A percentile compares a stretch with the other conserved stretches of the same genome.
phyloP scores from a whole-genome alignment of 2,329 filamentous ascomycete species.

The Scleromitrula shiraiana region DNA sequence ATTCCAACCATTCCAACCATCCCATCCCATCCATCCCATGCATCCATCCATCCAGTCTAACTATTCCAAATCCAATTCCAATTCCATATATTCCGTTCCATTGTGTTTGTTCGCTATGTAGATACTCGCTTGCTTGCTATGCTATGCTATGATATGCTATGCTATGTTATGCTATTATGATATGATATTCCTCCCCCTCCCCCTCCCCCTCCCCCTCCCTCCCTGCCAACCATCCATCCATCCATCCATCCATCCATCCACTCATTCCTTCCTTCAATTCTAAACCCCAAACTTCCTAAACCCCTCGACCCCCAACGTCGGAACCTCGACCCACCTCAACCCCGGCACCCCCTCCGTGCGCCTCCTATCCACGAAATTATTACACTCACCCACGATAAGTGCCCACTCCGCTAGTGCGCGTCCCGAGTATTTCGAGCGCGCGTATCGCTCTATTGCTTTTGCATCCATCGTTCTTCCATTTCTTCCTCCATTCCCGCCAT shows the following conservation, averaged over 20 bases:
- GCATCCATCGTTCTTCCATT: too few species aligned
- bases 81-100: too few species aligned
- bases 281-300: constrained; percentile 36
- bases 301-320: constrained; percentile 54
- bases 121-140: too few species aligned
- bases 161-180: too few species aligned
- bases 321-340: constrained; percentile 62
- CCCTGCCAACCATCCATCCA: too few species aligned
- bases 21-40: background rate
- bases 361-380: constrained; percentile 71
- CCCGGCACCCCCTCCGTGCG: constrained; percentile 63
- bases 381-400: constrained; percentile 67
- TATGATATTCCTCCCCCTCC: background rate
- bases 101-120: too few species aligned
- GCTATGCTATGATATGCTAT: too few species aligned
- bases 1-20: too few species aligned
- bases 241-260: too few species aligned
- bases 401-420: constrained; percentile 73
- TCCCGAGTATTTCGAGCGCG: constrained; percentile 54
- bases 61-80: background rate
- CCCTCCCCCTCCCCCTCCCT: background rate
- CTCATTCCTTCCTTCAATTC: background rate
- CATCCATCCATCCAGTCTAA: background rate
- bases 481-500: too few species aligned
- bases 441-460: constrained; percentile 17